These are phyloP conservation scores for Boletus subcaerulescens DNA, from an alignment of 768 basidiomycete genomes.

Conservation along the genomic window DNA sequence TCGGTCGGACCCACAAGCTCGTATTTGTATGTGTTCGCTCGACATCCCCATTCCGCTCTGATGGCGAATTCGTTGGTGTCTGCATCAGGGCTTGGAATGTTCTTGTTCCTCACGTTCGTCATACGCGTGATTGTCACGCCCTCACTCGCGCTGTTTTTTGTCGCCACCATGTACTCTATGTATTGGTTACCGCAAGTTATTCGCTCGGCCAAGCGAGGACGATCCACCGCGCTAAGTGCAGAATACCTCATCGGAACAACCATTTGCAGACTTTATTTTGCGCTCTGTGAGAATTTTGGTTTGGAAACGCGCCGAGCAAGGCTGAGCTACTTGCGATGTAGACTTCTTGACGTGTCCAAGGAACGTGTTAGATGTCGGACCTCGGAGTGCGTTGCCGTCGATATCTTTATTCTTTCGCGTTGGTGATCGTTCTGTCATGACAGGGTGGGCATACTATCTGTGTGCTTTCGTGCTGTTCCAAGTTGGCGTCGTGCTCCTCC, in stretches of 20 bases:
- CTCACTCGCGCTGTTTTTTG: slow-evolving; percentile 60
- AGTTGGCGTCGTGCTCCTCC: slow-evolving; percentile 58
- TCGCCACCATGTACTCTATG: slow-evolving; percentile 66
- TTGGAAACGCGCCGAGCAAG: background rate
- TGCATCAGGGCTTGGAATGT: slow-evolving; percentile 58
- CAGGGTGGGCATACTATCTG: slow-evolving; percentile 67
- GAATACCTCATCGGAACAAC: slow-evolving; percentile 81
- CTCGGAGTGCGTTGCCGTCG: slow-evolving; percentile 51
- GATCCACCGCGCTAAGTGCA: slow-evolving; percentile 62
- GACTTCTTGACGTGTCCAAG: slow-evolving; percentile 82
- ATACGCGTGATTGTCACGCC: slow-evolving; percentile 73
- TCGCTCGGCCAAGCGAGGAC: slow-evolving; percentile 67
- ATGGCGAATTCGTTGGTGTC: slow-evolving; percentile 2
- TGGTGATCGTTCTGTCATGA: slow-evolving; percentile 1
- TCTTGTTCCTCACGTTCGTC: slow-evolving; percentile 67
- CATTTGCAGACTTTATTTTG: slow-evolving; percentile 62
- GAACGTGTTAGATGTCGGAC: slow-evolving; percentile 81
- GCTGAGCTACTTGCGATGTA: slow-evolving; percentile 28
- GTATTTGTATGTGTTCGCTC: slow-evolving; percentile 52
- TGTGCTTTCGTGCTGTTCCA: slow-evolving; percentile 62
- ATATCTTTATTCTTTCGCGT: background rate
- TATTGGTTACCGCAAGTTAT: slow-evolving; percentile 89
- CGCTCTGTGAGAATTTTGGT: slow-evolving; percentile 59
- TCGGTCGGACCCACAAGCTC: slow-evolving; percentile 66
- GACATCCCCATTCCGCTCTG: background rate